Percentiles rank a stretch among this genome's conserved stretches.
phyloP scores from a whole-genome alignment of 805 yeast species.

The Wilhelminamyces savonicus region DNA sequence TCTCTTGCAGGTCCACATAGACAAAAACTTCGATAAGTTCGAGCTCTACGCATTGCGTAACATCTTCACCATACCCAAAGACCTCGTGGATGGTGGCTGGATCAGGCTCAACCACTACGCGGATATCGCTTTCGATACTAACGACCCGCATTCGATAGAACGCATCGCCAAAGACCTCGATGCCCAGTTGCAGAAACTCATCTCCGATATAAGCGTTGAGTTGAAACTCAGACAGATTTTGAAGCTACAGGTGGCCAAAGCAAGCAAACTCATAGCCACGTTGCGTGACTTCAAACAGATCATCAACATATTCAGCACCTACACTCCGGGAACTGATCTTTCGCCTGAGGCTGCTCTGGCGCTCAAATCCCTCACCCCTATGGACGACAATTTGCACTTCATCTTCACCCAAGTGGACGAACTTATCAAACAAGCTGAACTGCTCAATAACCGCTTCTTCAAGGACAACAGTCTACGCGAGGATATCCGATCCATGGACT shows the following conservation, averaged over 20 bases:
- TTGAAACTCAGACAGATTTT: slow-evolving; percentile 37
- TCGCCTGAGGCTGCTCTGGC: slow-evolving; percentile 17
- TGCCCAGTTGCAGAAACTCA: slow-evolving; percentile 21
- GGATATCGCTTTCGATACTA: slow-evolving; percentile 34
- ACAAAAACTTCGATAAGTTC: slow-evolving; percentile 76
- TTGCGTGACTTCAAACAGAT: slow-evolving; percentile 28
- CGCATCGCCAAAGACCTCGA: neutral
- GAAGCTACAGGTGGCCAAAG: slow-evolving; percentile 31
- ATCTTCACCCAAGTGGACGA: slow-evolving; percentile 37
- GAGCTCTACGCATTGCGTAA: slow-evolving; percentile 79
- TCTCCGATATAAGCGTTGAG: slow-evolving; percentile 37
- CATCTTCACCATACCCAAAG: slow-evolving; percentile 63
- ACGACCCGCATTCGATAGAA: too few species aligned
- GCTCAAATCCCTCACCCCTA: slow-evolving; percentile 34
- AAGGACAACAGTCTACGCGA: slow-evolving; percentile 5
- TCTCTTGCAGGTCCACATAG: slow-evolving; percentile 66
- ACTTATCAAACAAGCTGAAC: slow-evolving; percentile 23
- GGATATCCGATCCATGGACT: neutral
- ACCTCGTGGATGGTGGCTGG: slow-evolving; percentile 59
- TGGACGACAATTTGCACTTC: slow-evolving; percentile 42
- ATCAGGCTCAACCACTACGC: slow-evolving; percentile 65
- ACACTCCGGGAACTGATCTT: too few species aligned
- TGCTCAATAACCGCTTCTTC: slow-evolving; percentile 18
- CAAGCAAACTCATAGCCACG: slow-evolving; percentile 25
- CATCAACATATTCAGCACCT: too few species aligned